phyloP scores from a whole-genome alignment of 805 yeast species.

The Grigorovia humatica region DNA sequence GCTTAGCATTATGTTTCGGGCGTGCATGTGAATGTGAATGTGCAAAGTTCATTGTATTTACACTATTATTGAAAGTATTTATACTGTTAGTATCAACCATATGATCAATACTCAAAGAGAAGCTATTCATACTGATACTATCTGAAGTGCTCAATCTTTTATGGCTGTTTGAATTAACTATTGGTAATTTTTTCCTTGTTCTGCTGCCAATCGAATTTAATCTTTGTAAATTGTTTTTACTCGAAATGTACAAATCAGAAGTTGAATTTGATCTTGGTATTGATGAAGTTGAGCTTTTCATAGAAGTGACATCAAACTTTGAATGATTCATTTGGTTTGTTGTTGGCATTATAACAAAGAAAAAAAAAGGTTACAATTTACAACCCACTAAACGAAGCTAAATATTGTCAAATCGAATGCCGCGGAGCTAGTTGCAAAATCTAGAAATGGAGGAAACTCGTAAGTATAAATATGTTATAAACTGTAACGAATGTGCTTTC shows the following conservation, averaged over 20 bases:
- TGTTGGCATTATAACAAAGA: neutral
- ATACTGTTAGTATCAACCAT: neutral
- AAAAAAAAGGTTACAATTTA: no score
- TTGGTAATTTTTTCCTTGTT: neutral
- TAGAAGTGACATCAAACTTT: neutral
- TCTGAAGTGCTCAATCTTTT: neutral
- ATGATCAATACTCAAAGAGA: neutral
- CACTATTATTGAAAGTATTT: neutral
- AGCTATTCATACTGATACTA: neutral
- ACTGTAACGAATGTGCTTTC: neutral
- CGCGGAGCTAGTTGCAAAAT: no score
- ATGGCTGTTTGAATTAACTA: conserved; percentile 1
- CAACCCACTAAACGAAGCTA: no score
- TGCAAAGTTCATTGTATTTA: neutral
- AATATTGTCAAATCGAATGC: no score
- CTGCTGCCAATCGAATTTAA: neutral
- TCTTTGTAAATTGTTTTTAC: neutral
- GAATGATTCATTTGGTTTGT: neutral
- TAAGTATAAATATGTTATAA: neutral
- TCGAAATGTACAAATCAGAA: conserved; percentile 15
- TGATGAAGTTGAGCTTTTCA: neutral
- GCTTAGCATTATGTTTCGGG: neutral
- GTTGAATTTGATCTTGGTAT: conserved; percentile 20
- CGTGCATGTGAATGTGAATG: neutral
- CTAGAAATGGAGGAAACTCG: no score